Base-by-base conservation (phyloP, 805 yeast species). In the Candida sanyiensis region DNA sequence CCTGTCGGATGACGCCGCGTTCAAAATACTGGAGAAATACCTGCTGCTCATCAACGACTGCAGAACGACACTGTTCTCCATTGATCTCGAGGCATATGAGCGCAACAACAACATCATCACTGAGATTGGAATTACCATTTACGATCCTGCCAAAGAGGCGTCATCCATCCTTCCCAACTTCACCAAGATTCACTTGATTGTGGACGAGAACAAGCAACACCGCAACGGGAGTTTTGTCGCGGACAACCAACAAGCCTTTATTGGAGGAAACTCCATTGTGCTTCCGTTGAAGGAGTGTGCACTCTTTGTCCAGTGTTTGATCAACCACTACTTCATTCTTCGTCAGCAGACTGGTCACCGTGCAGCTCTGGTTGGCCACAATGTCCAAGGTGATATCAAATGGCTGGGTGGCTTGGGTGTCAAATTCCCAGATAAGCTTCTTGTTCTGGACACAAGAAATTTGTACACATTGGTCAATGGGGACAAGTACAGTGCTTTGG, bases 311-410 rank as follows among this genome's bases (percentile, higher is more conserved):
- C 73, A 73, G 35, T 41, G 51, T 5, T 47, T 73, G 20, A 50
- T 75, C 6, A 54, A 71, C 35, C 58, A 57, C 36, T 72, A 72
- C 47, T 61, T 72, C 46, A 52, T 27, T 19, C 18, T 17, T 34
- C 32, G 29, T 28, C 7, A 28, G 27, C 29, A 25, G 16, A 49
- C 44, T 47, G 33, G 23, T 4, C 15, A 49, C 62, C 13, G 58
- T 63, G 1, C 62, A 8, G 34, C 34, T 6, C 4, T 75, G 33
- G 76, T 77, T 13, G 86, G 83, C 0, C 86, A 80, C 55, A 68
- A 67, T 35, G 59, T 77, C 12, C 48, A 48, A 12, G 75, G 73
- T 10, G 85, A 80, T 49, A 41, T 79, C 12, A 59, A 51, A 33
- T 70, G 77, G 74, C 58, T 80, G 22, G 46, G 46, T 13, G 48